Evolutionary conservation across 2,329 filamentous ascomycete species (phyloP), one percentile per base, ranked within the genome.

Genomic region (Alternaria triticina): DNA sequence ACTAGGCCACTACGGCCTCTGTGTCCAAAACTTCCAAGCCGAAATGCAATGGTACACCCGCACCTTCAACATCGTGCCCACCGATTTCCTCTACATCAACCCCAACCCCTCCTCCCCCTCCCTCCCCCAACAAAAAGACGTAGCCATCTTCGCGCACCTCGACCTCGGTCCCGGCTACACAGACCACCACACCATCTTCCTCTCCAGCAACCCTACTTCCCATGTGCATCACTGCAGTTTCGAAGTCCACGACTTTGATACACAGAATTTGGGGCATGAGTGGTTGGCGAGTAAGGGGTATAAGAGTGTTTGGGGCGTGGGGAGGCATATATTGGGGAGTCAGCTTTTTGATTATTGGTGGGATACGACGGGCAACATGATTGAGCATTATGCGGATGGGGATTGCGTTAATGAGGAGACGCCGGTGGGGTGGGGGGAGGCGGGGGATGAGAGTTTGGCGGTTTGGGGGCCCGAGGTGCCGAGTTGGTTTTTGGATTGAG

Each of bases 271-370:
- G 4, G 90, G 90, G 1, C 90, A 93, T 78, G 86, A 90, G 71
- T 92, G 89, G 88, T 80, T 93, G 65, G 82, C 82, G 2, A 80
- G 86, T 65, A 87, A 88, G 75, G 87, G 86, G 2, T 90, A 90
- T 74, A 84, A 84, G 70, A 86, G 84, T 69, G 89, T 89, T 65
- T 93, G 90, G 90, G 90, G 90, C 2, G 86, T 93, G 0, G 90
- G 90, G 0, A 79, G 90, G 56, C 90, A 92, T 80, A 85, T 91
- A 22, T 83, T 92, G 70, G 90, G 90, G 5, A 88, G 85, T 66
- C 90, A 92, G 79, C 87, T 92, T 55, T 93, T 92, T 69, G 89
- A 92, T 72, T 91, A 91, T 76, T 91, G 89, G 89, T 89, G 87
- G 72, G 89, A 91, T 77, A 86, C 86, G 0, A 84, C 82, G 4